A percentile compares a stretch with the other conserved stretches of the same genome.
These are phyloP conservation scores for Pholiota conissans DNA, from an alignment of 768 basidiomycete genomes.

Conservation along the genomic window DNA sequence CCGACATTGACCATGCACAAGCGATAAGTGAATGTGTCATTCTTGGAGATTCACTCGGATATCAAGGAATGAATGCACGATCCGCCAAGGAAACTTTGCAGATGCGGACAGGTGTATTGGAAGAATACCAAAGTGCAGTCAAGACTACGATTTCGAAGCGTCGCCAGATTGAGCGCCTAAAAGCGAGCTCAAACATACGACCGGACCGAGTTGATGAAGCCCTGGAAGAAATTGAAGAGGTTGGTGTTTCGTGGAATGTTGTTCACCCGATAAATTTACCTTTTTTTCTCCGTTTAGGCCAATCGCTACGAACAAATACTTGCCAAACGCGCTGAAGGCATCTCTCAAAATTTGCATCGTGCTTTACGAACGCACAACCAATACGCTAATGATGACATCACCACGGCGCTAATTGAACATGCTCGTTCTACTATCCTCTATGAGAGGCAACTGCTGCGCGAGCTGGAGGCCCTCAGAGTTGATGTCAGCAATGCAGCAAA, in stretches of 20 bases:
- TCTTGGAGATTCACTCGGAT: conserved; percentile 93
- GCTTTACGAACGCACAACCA: conserved; percentile 84
- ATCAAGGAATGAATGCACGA: conserved; percentile 95
- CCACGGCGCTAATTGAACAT: conserved; percentile 88
- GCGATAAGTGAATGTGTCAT: conserved; percentile 94
- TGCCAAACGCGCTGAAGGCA: conserved; percentile 84
- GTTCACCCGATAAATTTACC: conserved; percentile 4
- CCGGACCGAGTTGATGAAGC: conserved; percentile 89
- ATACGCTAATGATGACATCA: conserved; percentile 89
- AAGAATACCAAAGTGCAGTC: conserved; percentile 92
- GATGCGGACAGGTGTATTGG: conserved; percentile 87
- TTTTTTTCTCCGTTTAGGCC: conserved; percentile 52
- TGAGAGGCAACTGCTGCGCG: conserved; percentile 84
- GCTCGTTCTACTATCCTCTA: conserved; percentile 90
- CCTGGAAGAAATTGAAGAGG: conserved; percentile 91
- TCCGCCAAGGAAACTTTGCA: conserved; percentile 94
- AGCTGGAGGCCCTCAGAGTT: conserved; percentile 79
- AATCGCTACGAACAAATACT: conserved; percentile 87
- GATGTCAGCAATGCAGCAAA: conserved; percentile 73
- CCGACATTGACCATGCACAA: conserved; percentile 89
- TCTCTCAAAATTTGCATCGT: conserved; percentile 90
- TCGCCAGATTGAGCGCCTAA: conserved; percentile 85
- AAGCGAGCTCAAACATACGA: conserved; percentile 82
- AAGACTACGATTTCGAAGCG: conserved; percentile 94
- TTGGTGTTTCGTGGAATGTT: conserved; percentile 27